Conservation (phyloP, 129 eudicot species). For the Tagetes patula region DNA sequence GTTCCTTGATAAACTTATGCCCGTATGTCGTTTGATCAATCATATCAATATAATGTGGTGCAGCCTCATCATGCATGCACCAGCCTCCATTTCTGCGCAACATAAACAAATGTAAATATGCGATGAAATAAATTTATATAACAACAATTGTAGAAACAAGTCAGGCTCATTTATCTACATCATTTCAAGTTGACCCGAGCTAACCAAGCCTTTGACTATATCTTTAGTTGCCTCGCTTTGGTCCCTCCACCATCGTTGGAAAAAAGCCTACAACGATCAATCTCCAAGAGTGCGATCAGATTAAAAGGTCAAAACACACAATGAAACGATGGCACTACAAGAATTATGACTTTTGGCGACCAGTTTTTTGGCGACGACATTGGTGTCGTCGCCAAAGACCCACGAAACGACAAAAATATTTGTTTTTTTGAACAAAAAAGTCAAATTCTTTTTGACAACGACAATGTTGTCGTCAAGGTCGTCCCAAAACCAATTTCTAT, state of each 20-base stretch:
- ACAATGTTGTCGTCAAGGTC: too few species aligned
- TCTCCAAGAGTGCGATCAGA: neutral
- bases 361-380: too few species aligned
- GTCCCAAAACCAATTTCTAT: too few species aligned
- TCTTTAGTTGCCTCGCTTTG: slow-evolving; percentile 65
- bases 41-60: slow-evolving; percentile 94
- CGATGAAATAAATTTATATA: too few species aligned
- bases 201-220: slow-evolving; percentile 59
- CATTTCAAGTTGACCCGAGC: slow-evolving; percentile 86
- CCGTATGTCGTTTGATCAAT: slow-evolving; percentile 96
- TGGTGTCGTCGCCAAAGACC: too few species aligned
- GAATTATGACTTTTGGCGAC: too few species aligned
- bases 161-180: slow-evolving; percentile 46
- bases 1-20: slow-evolving; percentile 67
- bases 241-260: slow-evolving; percentile 96
- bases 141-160: neutral
- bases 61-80: slow-evolving; percentile 97
- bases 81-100: slow-evolving; percentile 81
- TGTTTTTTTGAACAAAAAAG: too few species aligned
- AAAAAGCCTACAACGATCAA: slow-evolving; percentile 66
- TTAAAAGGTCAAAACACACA: slow-evolving; percentile 15
- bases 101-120: slow-evolving; percentile 9
- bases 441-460: too few species aligned
- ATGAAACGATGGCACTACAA: neutral
- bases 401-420: too few species aligned